These are phyloP conservation scores for Candida sojae DNA, from an alignment of 1,139 yeast species.

Conservation along the genomic window DNA sequence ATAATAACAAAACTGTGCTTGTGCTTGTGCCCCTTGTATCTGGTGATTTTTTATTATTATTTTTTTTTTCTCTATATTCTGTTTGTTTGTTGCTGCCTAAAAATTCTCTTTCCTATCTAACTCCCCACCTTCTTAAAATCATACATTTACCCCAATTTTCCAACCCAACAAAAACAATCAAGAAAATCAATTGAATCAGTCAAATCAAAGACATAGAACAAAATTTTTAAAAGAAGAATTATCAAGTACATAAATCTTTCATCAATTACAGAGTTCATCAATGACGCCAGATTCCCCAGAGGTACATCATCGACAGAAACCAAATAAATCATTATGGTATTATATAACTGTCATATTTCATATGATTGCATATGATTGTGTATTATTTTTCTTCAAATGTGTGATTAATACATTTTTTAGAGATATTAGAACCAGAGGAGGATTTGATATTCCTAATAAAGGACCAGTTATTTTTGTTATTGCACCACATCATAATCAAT, in stretches of 20 bases:
- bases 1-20: no score
- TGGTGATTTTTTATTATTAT: no score
- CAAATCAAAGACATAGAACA: background rate
- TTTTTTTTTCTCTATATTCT: background rate
- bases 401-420: constrained; percentile 46
- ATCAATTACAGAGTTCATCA: background rate
- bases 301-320: background rate
- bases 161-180: background rate
- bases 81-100: background rate
- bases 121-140: background rate
- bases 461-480: constrained; percentile 48
- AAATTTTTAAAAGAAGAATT: background rate
- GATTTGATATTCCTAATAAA: constrained; percentile 39
- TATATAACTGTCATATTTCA: constrained; percentile 8
- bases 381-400: constrained; percentile 35
- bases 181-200: background rate
- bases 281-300: background rate
- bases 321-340: constrained; percentile 5
- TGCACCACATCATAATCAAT: constrained; percentile 51
- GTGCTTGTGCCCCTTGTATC: no score
- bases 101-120: no score
- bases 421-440: constrained; percentile 42
- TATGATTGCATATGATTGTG: constrained; percentile 31
- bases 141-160: background rate
- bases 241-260: background rate